Base-by-base conservation (phyloP, 2,329 filamentous ascomycete species). In the Neonectria punicea region DNA sequence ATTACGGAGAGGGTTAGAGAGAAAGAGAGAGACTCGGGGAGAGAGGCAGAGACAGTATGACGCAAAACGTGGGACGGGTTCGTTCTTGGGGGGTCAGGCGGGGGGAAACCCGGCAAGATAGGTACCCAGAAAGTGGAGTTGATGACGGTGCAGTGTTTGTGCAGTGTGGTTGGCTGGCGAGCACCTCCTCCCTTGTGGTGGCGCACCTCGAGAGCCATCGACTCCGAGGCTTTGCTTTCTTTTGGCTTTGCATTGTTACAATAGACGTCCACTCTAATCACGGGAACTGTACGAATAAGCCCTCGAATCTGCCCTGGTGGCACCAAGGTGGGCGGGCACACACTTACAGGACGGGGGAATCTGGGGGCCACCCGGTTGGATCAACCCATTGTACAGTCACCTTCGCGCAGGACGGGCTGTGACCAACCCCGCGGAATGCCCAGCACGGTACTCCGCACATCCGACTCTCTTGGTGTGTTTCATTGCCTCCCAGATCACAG, bases 11-110 rank as follows among this genome's bases (percentile, higher is more conserved):
- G 32, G 36, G 30, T 25, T 25, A 25, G 25, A 25, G 25, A 25
- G 25, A 25, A 25, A 25, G 25, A 5, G 25, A 25, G 25, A 25
- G 25, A 6, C 25, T 25, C 22, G 5, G 22, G 5, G 22, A 25
- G 4, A 25, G 22, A 25, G 22, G 4, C 22, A 60, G 59, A 62
- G 53, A 53, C 59, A 56, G 59, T 55, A 63, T 63, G 61, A 63
- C 61, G 61, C 61, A 63, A 58, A 63, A 36, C 49, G 49, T 51
- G 49, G 49, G 49, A 51, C 28, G 49, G 49, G 34, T n/a, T 32
- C 47, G 7, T 32, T 18, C 6, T 10, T 13, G 14, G 20, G 22
- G 22, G 22, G 5, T 22, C 5, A 16, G n/a, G n/a, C 16, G n/a
- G 39, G 39, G 39, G n/a, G n/a, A 6, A 11, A 8, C 16, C 34